phyloP scores from a whole-genome alignment of 2,329 filamentous ascomycete genomes.

The Colletotrichum cereale region DNA sequence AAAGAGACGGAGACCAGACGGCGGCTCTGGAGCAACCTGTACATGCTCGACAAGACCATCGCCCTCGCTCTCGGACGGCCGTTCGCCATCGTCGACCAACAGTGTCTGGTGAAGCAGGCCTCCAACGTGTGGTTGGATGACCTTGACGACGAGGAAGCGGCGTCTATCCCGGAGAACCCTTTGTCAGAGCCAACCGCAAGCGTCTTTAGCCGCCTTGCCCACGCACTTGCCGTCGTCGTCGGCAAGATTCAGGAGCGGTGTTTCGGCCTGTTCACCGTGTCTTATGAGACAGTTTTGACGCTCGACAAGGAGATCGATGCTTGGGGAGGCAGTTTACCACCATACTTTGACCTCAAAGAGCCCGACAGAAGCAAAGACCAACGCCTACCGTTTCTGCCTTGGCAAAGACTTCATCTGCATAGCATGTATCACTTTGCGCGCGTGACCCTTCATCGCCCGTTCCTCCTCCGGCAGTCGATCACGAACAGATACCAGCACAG shows the following conservation, averaged over 20 bases:
- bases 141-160: conserved; percentile 48
- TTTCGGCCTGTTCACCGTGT: conserved; percentile 52
- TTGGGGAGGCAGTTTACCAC: conserved; percentile 50
- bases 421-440: conserved; percentile 55
- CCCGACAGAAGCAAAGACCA: conserved; percentile 50
- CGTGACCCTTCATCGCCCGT: conserved; percentile 55
- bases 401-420: conserved; percentile 55
- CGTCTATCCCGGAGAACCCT: conserved; percentile 41
- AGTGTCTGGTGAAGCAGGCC: conserved; percentile 52
- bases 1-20: conserved; percentile 53
- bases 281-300: conserved; percentile 53
- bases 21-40: conserved; percentile 55
- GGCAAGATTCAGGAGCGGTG: conserved; percentile 55
- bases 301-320: conserved; percentile 50
- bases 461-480: conserved; percentile 54
- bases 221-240: conserved; percentile 51
- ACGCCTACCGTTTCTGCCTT: conserved; percentile 47
- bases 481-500: conserved; percentile 54
- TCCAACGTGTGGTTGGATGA: conserved; percentile 56
- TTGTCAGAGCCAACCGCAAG: conserved; percentile 50
- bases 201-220: conserved; percentile 49
- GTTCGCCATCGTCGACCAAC: conserved; percentile 53
- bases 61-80: conserved; percentile 55
- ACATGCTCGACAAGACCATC: conserved; percentile 55
- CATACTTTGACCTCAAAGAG: conserved; percentile 50